Evolutionary conservation across 768 basidiomycete genomes (phyloP).

Genomic region (Mycena indigotica): DNA sequence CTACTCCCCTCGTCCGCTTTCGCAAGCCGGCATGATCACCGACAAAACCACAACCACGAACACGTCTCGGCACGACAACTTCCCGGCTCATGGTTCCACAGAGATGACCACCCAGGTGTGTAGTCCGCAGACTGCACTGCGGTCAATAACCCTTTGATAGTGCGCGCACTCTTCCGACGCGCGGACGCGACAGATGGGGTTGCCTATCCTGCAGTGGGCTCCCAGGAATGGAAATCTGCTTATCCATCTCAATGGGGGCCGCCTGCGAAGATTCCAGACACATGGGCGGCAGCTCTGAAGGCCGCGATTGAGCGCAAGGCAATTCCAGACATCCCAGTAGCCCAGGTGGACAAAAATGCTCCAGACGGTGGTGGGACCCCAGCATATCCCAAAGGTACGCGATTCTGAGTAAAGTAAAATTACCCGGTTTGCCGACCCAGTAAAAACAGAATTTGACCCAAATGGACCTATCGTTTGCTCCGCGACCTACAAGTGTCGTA

Average conservation of each 20-base stretch:
- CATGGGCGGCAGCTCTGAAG: not conserved
- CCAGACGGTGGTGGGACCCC: not conserved
- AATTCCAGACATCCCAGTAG: not conserved
- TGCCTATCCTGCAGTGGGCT: not conserved
- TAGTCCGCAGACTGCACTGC: not conserved
- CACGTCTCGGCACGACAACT: not conserved
- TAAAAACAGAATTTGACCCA: too few species aligned
- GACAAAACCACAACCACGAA: not conserved
- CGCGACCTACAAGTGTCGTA: not conserved
- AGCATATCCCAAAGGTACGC: not conserved
- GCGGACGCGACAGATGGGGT: not conserved
- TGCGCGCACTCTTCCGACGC: too few species aligned
- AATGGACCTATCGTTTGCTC: not conserved
- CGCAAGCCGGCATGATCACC: not conserved
- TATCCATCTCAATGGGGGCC: not conserved
- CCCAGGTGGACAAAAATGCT: not conserved
- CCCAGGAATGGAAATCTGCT: not conserved
- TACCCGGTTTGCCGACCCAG: not conserved
- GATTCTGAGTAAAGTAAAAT: not conserved
- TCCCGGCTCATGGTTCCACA: not conserved
- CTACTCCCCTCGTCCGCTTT: not conserved
- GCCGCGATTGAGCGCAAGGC: not conserved
- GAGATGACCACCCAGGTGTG: not conserved
- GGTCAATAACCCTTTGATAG: not conserved
- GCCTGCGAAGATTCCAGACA: too few species aligned